Base-by-base conservation (phyloP, 805 yeast species). In the Saturnispora ahearnii region DNA sequence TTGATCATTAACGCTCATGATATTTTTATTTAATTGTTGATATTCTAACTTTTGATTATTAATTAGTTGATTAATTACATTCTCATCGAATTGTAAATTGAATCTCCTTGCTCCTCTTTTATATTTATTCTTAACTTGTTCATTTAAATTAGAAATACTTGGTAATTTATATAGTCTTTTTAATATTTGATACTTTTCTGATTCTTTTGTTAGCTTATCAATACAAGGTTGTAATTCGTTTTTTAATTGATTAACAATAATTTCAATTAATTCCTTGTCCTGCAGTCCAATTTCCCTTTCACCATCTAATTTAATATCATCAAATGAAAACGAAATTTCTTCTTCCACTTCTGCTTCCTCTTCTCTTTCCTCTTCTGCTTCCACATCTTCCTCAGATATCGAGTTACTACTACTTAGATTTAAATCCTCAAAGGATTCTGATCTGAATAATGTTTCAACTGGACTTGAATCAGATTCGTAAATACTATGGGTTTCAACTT, bases 81-180 rank as follows among this genome's bases (percentile, higher is more conserved):
- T 29, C 12, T 50, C 47, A 48, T 54, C 50, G 46, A 54, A 54
- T 11, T 52, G 51, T 7, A 52, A 34, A 26, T 44, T 48, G 21
- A 50, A 50, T 10, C 46, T 50, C 26, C 50, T 50, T 11, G 45
- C 40, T 2, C 48, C 53, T 9, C 43, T 34, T 10, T 26, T 41
- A 22, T 37, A 50, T 21, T 48, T 45, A 5, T 26, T 10, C 32
- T 38, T 44, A 8, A 51, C 37, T 24, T 54, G 54, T 21, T 48
- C 51, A 24, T 54, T 54, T 31, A 62, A 44, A 30, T 59, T 57
- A 0, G 62, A 55, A 5, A 62, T 53, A 48, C 65, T 62, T 8
- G 65, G 66, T 26, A 62, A 53, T 42, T 57, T 62, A 38, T 61
- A 60, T 3, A 61, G 36, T 18, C 31, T 43, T 46, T 60, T 62